Conservation (phyloP, 2,329 filamentous ascomycete species). For the Bipolaris gigantea region DNA sequence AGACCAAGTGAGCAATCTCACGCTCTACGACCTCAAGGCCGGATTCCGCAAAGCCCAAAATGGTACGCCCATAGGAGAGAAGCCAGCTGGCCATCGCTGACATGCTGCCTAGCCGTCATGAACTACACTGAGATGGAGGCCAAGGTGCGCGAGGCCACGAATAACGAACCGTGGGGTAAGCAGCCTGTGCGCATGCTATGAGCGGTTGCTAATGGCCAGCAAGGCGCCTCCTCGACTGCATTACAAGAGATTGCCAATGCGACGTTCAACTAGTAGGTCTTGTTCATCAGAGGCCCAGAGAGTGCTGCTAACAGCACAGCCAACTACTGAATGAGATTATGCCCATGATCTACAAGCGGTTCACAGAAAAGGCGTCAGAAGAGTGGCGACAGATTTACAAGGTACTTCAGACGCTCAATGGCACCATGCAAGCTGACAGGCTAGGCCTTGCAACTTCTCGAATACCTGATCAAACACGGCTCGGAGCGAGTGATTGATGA, state of each 20-base stretch:
- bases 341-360: constrained; percentile 99
- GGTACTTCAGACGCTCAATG: constrained; percentile 49
- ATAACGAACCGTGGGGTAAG: constrained; percentile 94
- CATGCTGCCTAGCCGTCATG: constrained; percentile 73
- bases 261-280: constrained; percentile 91
- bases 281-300: not conserved
- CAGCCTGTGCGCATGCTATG: constrained; percentile 56
- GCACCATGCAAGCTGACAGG: constrained; percentile 17
- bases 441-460: constrained; percentile 81
- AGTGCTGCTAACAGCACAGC: constrained; percentile 55
- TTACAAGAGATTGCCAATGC: constrained; percentile 99
- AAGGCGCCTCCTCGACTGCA: constrained; percentile 72
- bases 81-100: constrained; percentile 34
- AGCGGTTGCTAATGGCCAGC: constrained; percentile 16
- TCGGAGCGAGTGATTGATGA: constrained; percentile 98
- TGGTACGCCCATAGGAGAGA: constrained; percentile 61
- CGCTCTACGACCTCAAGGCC: constrained; percentile 92
- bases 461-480: constrained; percentile 97
- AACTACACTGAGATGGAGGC: constrained; percentile 78
- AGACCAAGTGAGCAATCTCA: constrained; percentile 86
- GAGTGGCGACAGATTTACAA: constrained; percentile 99
- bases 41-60: constrained; percentile 95
- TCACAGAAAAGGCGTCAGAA: constrained; percentile 96
- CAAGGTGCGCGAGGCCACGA: constrained; percentile 94
- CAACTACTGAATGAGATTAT: constrained; percentile 98